Evolutionary conservation across 2,329 filamentous ascomycete species (phyloP), one percentile per base, ranked within the genome.

Genomic region (Ceratocystis eucalypticola): DNA sequence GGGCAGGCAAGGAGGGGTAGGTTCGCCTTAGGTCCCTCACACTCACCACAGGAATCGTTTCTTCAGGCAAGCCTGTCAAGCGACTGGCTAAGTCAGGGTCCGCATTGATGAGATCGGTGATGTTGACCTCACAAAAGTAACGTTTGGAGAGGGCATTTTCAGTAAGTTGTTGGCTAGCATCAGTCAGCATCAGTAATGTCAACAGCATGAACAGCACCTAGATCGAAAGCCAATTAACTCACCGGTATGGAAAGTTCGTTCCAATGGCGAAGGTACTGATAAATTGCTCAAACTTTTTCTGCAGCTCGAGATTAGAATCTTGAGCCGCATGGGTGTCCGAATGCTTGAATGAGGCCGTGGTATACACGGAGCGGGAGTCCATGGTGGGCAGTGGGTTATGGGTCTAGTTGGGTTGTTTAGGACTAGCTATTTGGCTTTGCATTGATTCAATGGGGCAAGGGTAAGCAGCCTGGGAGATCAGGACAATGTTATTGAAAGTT

Each of bases 111-210:
- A 99, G 79, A 75, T 99, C 93, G 69, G 89, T 90, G 71, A 99
- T 90, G 75, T 99, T 92, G 74, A 99, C 84, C 75, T 99, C 93
- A 79, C 94, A 96, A 76, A 88, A 96, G 78, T 91, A 97, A 72
- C 92, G 91, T 75, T 96, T 94, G 53, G 96, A 81, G 1, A 97
- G 83, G 6, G 94, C 91, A 78, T 99, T 99, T 74, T 97, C 91
- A 72, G 90, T 86, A 68, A 99, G 84, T 77, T 97, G 94, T 73
- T 97, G 93, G 83, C 94, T 95, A 71, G 28, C 30, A 44, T 3
- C 5, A 41, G 44, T 41, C 30, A 61, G 55, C 45, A 30, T 30
- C 44, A 33, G 1, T n/a, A 44, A 22, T n/a, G 8, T 6, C 17
- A 22, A 7, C 4, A 55, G 46, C 12, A 41, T 41, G 3, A 0